Percentiles rank a stretch among this genome's conserved stretches.
phyloP scores from a whole-genome alignment of 202 grass and related monocot species.

The Miscanthus sacchariflorus region DNA sequence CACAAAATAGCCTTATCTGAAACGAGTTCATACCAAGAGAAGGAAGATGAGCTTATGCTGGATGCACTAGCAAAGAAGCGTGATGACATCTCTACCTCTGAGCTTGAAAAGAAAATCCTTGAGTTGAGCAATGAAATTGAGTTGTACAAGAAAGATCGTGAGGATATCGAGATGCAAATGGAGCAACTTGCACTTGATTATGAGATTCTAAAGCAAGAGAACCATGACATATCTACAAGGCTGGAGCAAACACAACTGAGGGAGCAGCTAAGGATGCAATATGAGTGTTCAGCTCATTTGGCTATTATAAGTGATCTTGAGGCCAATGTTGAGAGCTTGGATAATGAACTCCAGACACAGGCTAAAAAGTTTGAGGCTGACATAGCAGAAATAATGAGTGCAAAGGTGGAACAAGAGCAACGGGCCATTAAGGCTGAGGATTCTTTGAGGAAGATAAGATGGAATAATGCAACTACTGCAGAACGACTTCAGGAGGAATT shows the following conservation, averaged over 20 bases:
- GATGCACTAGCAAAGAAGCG: slow-evolving; percentile 71
- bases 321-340: slow-evolving; percentile 75
- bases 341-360: slow-evolving; percentile 78
- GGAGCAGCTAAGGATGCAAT: slow-evolving; percentile 95
- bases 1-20: slow-evolving; percentile 57
- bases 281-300: slow-evolving; percentile 95
- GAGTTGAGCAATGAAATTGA: slow-evolving; percentile 86
- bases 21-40: slow-evolving; percentile 55
- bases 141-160: slow-evolving; percentile 92
- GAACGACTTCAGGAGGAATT: slow-evolving; percentile 87
- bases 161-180: slow-evolving; percentile 99
- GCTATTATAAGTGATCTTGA: slow-evolving; percentile 91
- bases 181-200: slow-evolving; percentile 99
- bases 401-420: slow-evolving; percentile 89
- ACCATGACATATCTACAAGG: slow-evolving; percentile 88
- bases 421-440: slow-evolving; percentile 87
- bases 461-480: slow-evolving; percentile 73
- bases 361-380: slow-evolving; percentile 82
- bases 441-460: slow-evolving; percentile 71
- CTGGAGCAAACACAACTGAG: slow-evolving; percentile 90
- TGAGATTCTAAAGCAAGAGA: slow-evolving; percentile 99
- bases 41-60: slow-evolving; percentile 68
- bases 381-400: slow-evolving; percentile 57
- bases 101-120: slow-evolving; percentile 77
- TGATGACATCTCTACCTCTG: slow-evolving; percentile 49